Percentiles rank a stretch among this genome's conserved stretches.
Evolutionary conservation across 306 rosid species (phyloP).

Genomic region (Sophora flavescens): DNA sequence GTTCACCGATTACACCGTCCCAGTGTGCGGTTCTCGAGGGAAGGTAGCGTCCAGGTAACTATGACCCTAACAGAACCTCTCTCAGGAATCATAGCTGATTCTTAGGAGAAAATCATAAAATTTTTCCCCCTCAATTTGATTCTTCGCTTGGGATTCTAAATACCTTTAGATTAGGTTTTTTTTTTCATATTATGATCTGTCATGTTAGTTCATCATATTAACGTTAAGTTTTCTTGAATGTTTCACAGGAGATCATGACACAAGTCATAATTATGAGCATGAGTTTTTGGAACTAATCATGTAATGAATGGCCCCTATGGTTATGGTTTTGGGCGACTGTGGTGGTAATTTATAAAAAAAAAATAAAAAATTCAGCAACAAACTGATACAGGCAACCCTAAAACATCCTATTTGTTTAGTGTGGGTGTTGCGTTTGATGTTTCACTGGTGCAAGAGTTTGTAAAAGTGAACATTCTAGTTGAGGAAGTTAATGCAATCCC

Average conservation of each 20-base stretch:
- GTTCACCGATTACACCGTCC: too few relatives aligned
- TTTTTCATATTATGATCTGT: too few relatives aligned
- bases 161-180: not conserved
- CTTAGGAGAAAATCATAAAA: too few relatives aligned
- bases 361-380: not conserved
- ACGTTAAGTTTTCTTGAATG: too few relatives aligned
- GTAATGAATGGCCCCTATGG: not conserved
- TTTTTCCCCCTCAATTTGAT: too few relatives aligned
- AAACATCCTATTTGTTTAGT: not conserved
- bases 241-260: not conserved
- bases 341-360: not conserved
- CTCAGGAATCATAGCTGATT: too few relatives aligned
- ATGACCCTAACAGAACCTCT: too few relatives aligned
- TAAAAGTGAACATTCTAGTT: not conserved
- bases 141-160: not conserved
- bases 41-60: too few relatives aligned
- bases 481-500: constrained; percentile 45
- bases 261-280: not conserved
- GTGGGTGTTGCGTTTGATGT: not conserved
- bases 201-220: too few relatives aligned
- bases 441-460: not conserved
- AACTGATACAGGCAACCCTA: not conserved
- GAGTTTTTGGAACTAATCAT: not conserved
- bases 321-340: not conserved
- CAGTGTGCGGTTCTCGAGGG: too few relatives aligned